Percentiles rank a stretch among this genome's conserved stretches.
Conservation (phyloP, 345 rosid species). For the Bruguiera gymnorhiza region DNA sequence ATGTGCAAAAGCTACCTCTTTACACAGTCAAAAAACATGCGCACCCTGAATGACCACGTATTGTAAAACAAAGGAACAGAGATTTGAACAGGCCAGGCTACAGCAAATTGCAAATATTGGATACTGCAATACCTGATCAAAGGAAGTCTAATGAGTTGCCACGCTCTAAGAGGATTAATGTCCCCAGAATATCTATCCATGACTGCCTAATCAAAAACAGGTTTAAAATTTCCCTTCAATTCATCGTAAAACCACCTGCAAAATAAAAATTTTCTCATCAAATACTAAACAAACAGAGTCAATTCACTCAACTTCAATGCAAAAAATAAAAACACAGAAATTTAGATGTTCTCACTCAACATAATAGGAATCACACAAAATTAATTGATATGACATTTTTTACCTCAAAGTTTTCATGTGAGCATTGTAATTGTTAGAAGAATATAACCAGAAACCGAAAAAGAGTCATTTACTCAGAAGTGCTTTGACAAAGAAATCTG, state of each 20-base stretch:
- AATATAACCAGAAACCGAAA: not conserved
- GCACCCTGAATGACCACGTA: not conserved
- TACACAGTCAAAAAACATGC: too few relatives aligned
- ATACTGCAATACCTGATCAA: slow-evolving; percentile 24
- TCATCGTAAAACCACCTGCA: slow-evolving; percentile 74
- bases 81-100: too few relatives aligned
- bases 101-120: not conserved
- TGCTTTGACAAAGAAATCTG: too few relatives aligned
- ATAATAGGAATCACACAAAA: not conserved
- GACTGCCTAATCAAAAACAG: slow-evolving; percentile 42
- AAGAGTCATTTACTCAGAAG: not conserved
- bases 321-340: not conserved
- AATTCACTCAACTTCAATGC: not conserved
- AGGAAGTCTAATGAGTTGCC: slow-evolving; percentile 10
- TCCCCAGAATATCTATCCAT: slow-evolving; percentile 8
- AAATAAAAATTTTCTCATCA: slow-evolving; percentile 7
- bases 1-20: not conserved
- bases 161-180: not conserved
- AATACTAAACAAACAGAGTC: not conserved
- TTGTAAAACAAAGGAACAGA: not conserved
- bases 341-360: not conserved
- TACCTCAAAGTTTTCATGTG: not conserved
- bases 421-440: not conserved
- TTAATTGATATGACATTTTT: not conserved
- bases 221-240: slow-evolving; percentile 49